Evolutionary conservation across 2,329 filamentous ascomycete species (phyloP), one percentile per base, ranked within the genome.

Genomic region (Myriosclerotinia duriaeana): DNA sequence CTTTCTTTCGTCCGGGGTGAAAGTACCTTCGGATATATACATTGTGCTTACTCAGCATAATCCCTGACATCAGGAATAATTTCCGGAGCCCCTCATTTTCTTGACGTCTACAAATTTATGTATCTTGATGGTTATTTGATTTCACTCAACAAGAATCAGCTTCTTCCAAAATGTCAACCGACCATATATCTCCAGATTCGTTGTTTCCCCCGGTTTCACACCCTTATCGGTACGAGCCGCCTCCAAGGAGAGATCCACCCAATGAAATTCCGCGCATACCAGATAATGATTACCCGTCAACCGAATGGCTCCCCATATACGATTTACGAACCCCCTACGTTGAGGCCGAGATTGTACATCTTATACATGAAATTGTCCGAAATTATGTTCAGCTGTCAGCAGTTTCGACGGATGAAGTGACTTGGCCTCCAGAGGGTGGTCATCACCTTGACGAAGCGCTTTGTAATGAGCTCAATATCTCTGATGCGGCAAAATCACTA

Each of bases 391-490:
- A 20, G 6, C 38, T 63, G 6, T 54, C 17, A 44, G 3, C 50
- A 55, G 7, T 42, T 14, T 42, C 60, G 6, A 48, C 54, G 22
- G 20, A 36, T 36, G 15, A 42, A 22, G 50, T 53, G 22, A 63
- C 22, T 53, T 62, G 46, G 59, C 20, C 59, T 40, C 46, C 59
- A 53, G 59, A 62, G 3, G 34, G 46, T 52, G n/a, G 50, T 12
- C 20, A 63, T n/a, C 3, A 36, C 3, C 50, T 63, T 42, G 38
- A 63, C 30, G 17, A 54, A 11, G 22, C 50, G 48, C 48, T 53
- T 34, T 54, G 50, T 36, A 54, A 36, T 6, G 22, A 44, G 38
- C 36, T 55, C 8, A 54, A 46, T 12, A 34, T 36, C n/a, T 63
- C 60, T 22, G 48, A 63, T 17, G 7, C 12, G 5, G 60, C 38